Percentiles rank a stretch among this genome's conserved stretches.
phyloP scores from a whole-genome alignment of 2,329 filamentous ascomycete species.

The Aspergillus arachidicola region DNA sequence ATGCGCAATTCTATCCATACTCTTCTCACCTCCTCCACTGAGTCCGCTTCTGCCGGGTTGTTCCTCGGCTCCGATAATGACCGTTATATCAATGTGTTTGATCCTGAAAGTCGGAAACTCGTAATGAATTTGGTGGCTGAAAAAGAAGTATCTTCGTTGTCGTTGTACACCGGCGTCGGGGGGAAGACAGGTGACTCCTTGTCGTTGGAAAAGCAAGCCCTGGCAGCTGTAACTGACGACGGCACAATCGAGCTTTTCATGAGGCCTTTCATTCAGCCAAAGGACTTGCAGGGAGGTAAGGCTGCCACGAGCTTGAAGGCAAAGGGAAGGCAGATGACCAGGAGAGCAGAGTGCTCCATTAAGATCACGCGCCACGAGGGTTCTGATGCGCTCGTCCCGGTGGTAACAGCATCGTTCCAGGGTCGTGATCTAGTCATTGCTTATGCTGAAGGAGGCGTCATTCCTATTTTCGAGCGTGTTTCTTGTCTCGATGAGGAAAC shows the following conservation, averaged over 20 bases:
- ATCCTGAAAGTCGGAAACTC: constrained; percentile 45
- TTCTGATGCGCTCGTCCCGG: constrained; percentile 42
- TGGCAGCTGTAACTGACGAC: constrained; percentile 51
- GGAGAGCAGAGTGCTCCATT: constrained; percentile 48
- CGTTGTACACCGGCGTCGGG: constrained; percentile 35
- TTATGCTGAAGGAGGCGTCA: constrained; percentile 54
- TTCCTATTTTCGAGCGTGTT: constrained; percentile 53
- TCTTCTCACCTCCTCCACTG: constrained; percentile 45
- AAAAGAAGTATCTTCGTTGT: constrained; percentile 46
- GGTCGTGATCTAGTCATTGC: constrained; percentile 50
- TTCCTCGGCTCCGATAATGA: constrained; percentile 55
- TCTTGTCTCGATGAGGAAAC: constrained; percentile 50
- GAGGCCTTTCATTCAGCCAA: constrained; percentile 47
- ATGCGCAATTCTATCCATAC: constrained; percentile 54
- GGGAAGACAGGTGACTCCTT: constrained; percentile 17
- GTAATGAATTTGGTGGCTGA: constrained; percentile 53
- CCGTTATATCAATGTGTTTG: constrained; percentile 55
- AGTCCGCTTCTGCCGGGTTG: constrained; percentile 35
- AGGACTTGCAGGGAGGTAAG: constrained; percentile 29
- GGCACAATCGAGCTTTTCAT: constrained; percentile 54
- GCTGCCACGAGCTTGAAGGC: constrained; percentile 46
- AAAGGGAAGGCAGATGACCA: constrained; percentile 48
- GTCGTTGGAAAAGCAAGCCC: constrained; percentile 41
- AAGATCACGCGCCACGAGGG: constrained; percentile 48
- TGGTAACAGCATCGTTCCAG: constrained; percentile 49